A percentile compares a stretch with the other conserved stretches of the same genome.
Evolutionary conservation across 2,329 filamentous ascomycete species (phyloP).

Genomic region (Colletotrichum tropicicola): DNA sequence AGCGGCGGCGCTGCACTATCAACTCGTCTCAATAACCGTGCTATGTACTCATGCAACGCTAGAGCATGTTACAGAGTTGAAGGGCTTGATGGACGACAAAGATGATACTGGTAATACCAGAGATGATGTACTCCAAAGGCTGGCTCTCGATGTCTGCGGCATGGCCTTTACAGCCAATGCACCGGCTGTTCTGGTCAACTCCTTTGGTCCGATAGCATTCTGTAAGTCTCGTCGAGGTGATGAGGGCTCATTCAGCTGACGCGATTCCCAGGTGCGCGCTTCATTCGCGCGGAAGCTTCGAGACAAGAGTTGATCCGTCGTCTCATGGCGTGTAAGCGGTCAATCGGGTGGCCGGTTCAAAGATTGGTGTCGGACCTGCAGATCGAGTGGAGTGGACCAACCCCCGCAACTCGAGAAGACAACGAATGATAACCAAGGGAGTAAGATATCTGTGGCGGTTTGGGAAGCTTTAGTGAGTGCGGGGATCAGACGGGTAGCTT

Average conservation of each 20-base stretch:
- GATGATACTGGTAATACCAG: neutral
- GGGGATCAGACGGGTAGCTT: neutral
- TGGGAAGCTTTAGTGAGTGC: neutral
- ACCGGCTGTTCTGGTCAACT: conserved; percentile 53
- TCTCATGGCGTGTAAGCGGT: conserved; percentile 42
- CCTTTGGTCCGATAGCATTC: conserved; percentile 57
- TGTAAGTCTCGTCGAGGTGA: conserved; percentile 41
- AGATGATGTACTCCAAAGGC: conserved; percentile 40
- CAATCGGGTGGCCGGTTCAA: conserved; percentile 49
- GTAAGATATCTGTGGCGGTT: neutral
- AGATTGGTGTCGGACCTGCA: conserved; percentile 42
- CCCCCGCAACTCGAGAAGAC: neutral
- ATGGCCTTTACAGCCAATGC: conserved; percentile 54
- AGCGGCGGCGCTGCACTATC: conserved; percentile 55
- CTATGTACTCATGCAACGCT: conserved; percentile 34
- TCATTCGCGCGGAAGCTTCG: conserved; percentile 36
- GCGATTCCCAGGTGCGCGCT: conserved; percentile 38
- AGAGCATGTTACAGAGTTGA: conserved; percentile 17
- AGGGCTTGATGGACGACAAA: neutral
- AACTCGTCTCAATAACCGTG: conserved; percentile 45
- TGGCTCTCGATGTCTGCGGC: conserved; percentile 51
- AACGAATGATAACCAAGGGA: neutral
- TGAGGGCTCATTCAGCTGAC: neutral
- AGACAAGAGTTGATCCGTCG: conserved; percentile 43
- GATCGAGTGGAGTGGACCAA: conserved; percentile 37